phyloP scores from a whole-genome alignment of 345 rosid species.

The Noccaea caerulescens region DNA sequence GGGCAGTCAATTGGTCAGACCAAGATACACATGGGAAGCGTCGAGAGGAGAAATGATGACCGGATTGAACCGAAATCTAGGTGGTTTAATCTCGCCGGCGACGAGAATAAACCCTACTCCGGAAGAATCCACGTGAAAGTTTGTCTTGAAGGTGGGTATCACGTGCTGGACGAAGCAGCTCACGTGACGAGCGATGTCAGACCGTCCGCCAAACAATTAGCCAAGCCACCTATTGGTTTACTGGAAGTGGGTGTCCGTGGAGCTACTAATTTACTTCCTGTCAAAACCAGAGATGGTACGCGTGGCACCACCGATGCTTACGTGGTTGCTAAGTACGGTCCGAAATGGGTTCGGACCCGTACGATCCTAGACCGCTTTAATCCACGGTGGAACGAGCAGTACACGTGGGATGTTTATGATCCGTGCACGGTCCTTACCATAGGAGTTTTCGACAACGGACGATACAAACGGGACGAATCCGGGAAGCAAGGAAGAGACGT shows the following conservation, averaged over 20 bases:
- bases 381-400: constrained; percentile 96
- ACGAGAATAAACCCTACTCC: constrained; percentile 63
- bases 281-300: constrained; percentile 83
- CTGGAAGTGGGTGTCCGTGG: constrained; percentile 87
- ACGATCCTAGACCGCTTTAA: constrained; percentile 84
- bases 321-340: constrained; percentile 89
- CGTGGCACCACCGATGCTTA: constrained; percentile 91
- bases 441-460: constrained; percentile 80
- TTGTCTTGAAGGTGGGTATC: constrained; percentile 90
- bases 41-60: constrained; percentile 73
- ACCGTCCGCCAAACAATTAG: constrained; percentile 79
- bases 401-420: constrained; percentile 89
- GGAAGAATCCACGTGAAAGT: constrained; percentile 81
- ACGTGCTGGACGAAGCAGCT: constrained; percentile 93
- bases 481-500: constrained; percentile 66
- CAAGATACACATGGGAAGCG: constrained; percentile 68
- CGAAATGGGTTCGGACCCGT: constrained; percentile 89
- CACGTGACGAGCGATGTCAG: constrained; percentile 92
- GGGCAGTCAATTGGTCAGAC: constrained; percentile 67
- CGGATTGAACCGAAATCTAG: constrained; percentile 60
- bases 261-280: constrained; percentile 76
- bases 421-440: constrained; percentile 82
- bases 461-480: constrained; percentile 63
- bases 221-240: constrained; percentile 77
- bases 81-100: constrained; percentile 84